These are phyloP conservation scores for Hypericum perforatum DNA, from an alignment of 345 rosid species.

Conservation along the genomic window DNA sequence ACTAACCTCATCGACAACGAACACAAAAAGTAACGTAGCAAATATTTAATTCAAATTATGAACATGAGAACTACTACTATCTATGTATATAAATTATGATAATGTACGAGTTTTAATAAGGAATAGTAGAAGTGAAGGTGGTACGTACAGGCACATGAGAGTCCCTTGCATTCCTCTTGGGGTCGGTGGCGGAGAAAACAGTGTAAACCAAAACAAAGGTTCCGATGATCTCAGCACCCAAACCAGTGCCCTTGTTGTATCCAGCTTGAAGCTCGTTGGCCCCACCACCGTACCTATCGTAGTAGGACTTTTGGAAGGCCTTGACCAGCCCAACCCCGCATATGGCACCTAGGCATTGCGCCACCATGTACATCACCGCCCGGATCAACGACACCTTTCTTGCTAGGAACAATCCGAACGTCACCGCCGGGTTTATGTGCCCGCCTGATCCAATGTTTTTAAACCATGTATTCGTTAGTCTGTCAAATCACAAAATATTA, in stretches of 20 bases:
- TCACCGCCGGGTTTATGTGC: conserved; percentile 85
- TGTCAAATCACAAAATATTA: too few species aligned
- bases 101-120: too few species aligned
- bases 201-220: conserved; percentile 82
- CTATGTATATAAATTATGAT: too few species aligned
- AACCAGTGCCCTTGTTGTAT: conserved; percentile 45
- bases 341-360: conserved; percentile 72
- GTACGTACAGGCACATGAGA: conserved; percentile 75
- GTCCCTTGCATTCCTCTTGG: conserved; percentile 77
- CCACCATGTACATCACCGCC: conserved; percentile 59
- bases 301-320: conserved; percentile 46
- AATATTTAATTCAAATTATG: too few species aligned
- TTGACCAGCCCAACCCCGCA: conserved; percentile 75
- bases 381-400: conserved; percentile 63
- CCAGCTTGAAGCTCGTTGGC: conserved; percentile 50
- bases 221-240: conserved; percentile 82
- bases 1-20: too few species aligned
- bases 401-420: conserved; percentile 65
- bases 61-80: too few species aligned
- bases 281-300: conserved; percentile 49
- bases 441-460: background rate
- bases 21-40: too few species aligned
- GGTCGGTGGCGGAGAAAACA: conserved; percentile 85
- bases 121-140: background rate
- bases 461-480: background rate